Conservation (phyloP, 345 rosid genomes). For the Bruguiera parviflora region DNA sequence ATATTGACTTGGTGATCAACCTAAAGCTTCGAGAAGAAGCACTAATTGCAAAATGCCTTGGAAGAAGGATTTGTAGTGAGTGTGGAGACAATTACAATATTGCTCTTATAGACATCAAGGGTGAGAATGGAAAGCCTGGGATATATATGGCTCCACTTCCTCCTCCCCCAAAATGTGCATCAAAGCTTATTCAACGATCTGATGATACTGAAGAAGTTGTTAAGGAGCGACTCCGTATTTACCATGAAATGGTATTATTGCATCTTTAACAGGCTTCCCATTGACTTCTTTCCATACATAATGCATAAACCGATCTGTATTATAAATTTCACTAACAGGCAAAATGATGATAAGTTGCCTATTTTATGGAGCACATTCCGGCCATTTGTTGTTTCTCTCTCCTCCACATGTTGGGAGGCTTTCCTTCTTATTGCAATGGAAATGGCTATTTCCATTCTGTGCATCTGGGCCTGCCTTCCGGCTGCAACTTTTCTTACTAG, state of each 20-base stretch:
- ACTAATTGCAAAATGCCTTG: conserved; percentile 87
- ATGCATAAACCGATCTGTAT: background rate
- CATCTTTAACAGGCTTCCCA: background rate
- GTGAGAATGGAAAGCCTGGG: conserved; percentile 64
- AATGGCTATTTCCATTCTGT: too few relatives aligned
- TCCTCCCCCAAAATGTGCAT: conserved; percentile 80
- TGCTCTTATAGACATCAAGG: conserved; percentile 84
- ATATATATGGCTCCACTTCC: conserved; percentile 96
- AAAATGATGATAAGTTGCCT: background rate
- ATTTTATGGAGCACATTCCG: too few relatives aligned
- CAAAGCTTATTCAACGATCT: conserved; percentile 79
- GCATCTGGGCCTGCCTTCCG: too few relatives aligned
- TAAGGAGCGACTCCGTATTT: conserved; percentile 74
- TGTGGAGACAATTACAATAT: conserved; percentile 89
- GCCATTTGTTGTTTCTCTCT: too few relatives aligned
- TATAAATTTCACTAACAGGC: background rate
- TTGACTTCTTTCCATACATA: background rate
- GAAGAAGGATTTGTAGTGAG: conserved; percentile 86
- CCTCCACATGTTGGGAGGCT: too few relatives aligned
- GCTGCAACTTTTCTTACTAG: too few relatives aligned
- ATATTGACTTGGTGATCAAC: conserved; percentile 77
- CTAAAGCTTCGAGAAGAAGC: conserved; percentile 87
- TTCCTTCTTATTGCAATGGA: too few relatives aligned
- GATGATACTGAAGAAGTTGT: conserved; percentile 95
- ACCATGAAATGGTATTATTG: conserved; percentile 56